Evolutionary conservation across 192 early-diverging fungal genomes (phyloP), one percentile per base, ranked within the genome.

Genomic region (Entomortierella lignicola): DNA sequence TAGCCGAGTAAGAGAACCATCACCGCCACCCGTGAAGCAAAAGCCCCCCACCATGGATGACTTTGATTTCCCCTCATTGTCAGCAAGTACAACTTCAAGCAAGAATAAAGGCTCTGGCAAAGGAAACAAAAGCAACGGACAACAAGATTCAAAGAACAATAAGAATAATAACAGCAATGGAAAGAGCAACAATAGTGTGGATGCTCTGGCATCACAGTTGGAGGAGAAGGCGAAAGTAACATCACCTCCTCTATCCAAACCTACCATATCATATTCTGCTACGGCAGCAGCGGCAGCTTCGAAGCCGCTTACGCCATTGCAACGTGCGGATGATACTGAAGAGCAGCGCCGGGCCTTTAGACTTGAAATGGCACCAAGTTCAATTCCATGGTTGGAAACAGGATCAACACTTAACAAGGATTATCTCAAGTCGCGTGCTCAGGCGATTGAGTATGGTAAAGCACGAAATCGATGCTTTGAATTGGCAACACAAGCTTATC

Each of bases 381-480:
- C 61, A 2, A 80, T 87, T 42, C 86, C 86, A 12, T 87, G 86
- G 86, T 58, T 87, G 8, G 83, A 83, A 44, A 81, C 84, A 30
- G 86, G 86, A 25, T 79, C 71, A 20, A 57, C 72, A 7, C 57
- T 87, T 2, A 80, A 81, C 58, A 56, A 47, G 18, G 52, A 51
- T 4, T 87, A 87, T 25, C 65, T 79, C 29, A 65, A 70, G 29
- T 63, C 85, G 55, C 71, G 86, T 47, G 66, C 75, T 51, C 71
- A 85, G 48, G 86, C 86, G 7, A 84, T 87, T 42, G 72, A 81
- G 34, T 84, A 80, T 50, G 86, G 75, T 31, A 71, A 69, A 73
- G 65, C 73, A 2, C 71, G 86, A 25, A 87, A 87, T 32, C 65
- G 74, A 18, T 84, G 85, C 72, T 87, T 85, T 44, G 81, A 81